Base-by-base conservation (phyloP, 306 rosid species). In the Casuarina equisetifolia region DNA sequence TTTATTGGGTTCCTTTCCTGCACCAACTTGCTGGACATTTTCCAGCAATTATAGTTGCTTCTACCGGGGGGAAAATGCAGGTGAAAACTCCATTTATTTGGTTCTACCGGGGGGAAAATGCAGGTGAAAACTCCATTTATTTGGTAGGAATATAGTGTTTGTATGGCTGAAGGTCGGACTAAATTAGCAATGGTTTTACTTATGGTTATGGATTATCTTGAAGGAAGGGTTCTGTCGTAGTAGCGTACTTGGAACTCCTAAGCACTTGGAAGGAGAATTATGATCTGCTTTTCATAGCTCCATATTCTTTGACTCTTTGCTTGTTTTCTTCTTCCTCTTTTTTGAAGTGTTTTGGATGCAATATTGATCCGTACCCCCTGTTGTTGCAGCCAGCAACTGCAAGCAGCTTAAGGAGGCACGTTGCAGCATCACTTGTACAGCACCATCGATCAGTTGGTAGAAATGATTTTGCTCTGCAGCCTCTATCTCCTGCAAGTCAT, bases 351-450 rank as follows among this genome's bases (percentile, higher is more conserved):
- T 55, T 43, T 72, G 19, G 19, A 43, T 44, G 59, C 46, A 46
- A 8, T 81, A 49, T 68, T 71, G 61, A 82, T 53, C 10, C 43
- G 74, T 70, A 6, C 59, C 59, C 46, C 13, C 51, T 76, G 69
- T 80, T 67, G 46, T 85, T 86, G 80, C 91, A 92, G 97, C 79
- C 74, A n/a, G 86, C 54, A 70, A 76, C 76, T 59, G 64, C 83
- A 9, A 73, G 86, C 74, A 76, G 85, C 73, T 64, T 82, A 73
- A 75, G 70, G 79, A 79, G 84, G 80, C 79, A 67, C 73, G 69
- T 70, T 53, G 50, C 88, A 11, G 80, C 73, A 55, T 82, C 89
- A 59, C 46, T 58, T 63, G 77, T 79, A 61, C 88, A 81, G 54
- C 77, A 72, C 48, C 83, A 39, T 53, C 80, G 83, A 73, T 74